Percentiles rank a stretch among this genome's conserved stretches.
These are phyloP conservation scores for Penicillium steckii DNA, from an alignment of 495 filamentous ascomycete species.

Conservation along the genomic window DNA sequence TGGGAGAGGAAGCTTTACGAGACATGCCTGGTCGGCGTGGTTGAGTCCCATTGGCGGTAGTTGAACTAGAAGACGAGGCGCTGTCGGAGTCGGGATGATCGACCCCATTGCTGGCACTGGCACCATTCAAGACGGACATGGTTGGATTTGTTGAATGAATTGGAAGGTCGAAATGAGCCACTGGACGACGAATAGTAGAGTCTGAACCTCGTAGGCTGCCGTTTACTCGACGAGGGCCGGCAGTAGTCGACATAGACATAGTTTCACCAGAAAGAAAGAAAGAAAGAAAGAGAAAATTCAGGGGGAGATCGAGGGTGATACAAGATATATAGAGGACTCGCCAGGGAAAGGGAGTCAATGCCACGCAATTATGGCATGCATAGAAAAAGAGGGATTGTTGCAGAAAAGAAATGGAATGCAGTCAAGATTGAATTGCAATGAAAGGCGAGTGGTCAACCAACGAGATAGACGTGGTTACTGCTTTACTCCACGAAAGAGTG, in stretches of 20 bases:
- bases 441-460: no score
- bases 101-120: conserved; percentile 10
- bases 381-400: no score
- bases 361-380: no score
- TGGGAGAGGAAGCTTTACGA: conserved; percentile 48
- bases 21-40: conserved; percentile 28
- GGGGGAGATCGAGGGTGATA: conserved; percentile 2
- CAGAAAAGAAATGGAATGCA: no score
- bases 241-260: conserved; percentile 18
- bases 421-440: no score
- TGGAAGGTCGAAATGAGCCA: conserved; percentile 23
- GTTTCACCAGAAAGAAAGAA: background rate
- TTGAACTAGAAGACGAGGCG: conserved; percentile 23
- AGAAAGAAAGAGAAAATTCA: conserved; percentile 5
- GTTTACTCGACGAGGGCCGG: conserved; percentile 12
- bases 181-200: conserved; percentile 15
- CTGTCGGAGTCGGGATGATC: conserved; percentile 21
- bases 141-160: conserved; percentile 11
- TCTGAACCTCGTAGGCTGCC: conserved; percentile 9
- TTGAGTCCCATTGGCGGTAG: conserved; percentile 14
- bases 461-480: no score
- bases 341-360: no score
- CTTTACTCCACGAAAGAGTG: background rate
- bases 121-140: background rate
- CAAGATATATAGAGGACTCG: background rate